Conservation (phyloP, 495 filamentous ascomycete genomes). For the Trichocladium uniseriatum region DNA sequence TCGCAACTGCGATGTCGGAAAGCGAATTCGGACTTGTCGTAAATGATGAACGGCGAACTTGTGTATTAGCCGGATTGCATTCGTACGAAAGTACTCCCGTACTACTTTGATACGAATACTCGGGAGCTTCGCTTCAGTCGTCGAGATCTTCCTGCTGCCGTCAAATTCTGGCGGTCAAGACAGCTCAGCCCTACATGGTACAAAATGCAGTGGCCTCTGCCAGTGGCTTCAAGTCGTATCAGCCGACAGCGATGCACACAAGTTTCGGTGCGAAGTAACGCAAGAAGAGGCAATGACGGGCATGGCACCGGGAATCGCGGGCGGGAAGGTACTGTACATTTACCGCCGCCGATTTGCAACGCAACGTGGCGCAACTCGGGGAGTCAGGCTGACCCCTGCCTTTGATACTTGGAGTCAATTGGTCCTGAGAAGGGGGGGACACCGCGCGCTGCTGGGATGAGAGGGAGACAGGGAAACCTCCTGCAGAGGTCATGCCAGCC, state of each 20-base stretch:
- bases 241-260: background rate
- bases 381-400: no score
- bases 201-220: background rate
- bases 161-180: slow-evolving; percentile 8
- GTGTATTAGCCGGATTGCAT: no score
- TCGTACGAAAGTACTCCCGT: background rate
- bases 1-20: background rate
- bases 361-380: slow-evolving; percentile 17
- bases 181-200: slow-evolving; percentile 7
- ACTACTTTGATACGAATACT: no score
- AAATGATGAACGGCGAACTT: no score
- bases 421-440: background rate
- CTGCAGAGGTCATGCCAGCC: no score
- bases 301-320: slow-evolving; percentile 18
- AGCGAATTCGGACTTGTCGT: background rate
- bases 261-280: background rate
- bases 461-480: background rate
- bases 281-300: slow-evolving; percentile 21
- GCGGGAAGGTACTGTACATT: slow-evolving; percentile 17
- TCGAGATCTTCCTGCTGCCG: no score
- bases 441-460: background rate
- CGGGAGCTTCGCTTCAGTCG: no score
- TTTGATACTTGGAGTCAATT: slow-evolving; percentile 2
- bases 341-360: slow-evolving; percentile 8
- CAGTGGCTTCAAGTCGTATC: background rate